A percentile compares a stretch with the other conserved stretches of the same genome.
These are phyloP conservation scores for Psilocybe sp. DNA, from an alignment of 768 basidiomycete genomes.

Conservation along the genomic window DNA sequence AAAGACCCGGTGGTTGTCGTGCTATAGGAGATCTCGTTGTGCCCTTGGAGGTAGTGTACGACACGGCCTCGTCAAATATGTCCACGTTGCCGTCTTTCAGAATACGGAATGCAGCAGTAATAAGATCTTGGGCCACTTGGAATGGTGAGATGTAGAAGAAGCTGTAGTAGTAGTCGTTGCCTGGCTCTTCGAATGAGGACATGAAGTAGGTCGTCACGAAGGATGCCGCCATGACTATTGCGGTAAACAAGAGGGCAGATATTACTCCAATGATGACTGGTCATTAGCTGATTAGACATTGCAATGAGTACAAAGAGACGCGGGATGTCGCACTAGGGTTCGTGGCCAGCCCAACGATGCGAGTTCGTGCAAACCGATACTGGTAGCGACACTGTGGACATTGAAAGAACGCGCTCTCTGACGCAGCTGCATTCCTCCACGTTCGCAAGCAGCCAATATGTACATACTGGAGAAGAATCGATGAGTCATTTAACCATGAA, in stretches of 20 bases:
- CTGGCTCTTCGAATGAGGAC: conserved; percentile 54
- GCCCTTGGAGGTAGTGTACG: conserved; percentile 15
- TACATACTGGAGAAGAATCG: conserved; percentile 50
- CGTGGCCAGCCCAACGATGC: conserved; percentile 68
- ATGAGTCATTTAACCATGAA: neutral
- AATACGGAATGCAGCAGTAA: conserved; percentile 61
- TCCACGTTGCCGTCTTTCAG: conserved; percentile 54
- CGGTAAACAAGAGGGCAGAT: conserved; percentile 60
- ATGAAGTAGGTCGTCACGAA: conserved; percentile 69
- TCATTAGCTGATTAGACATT: conserved; percentile 10
- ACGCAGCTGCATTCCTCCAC: conserved; percentile 66
- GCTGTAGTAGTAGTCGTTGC: conserved; percentile 29
- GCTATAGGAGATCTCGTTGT: conserved; percentile 17
- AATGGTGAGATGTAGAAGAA: conserved; percentile 49
- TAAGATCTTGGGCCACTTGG: conserved; percentile 56
- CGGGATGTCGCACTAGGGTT: conserved; percentile 54
- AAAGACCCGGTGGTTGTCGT: conserved; percentile 38
- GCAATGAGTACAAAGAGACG: conserved; percentile 1
- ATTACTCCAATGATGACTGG: conserved; percentile 64
- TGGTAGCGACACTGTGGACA: conserved; percentile 80
- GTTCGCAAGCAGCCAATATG: conserved; percentile 75
- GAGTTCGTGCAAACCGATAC: conserved; percentile 75
- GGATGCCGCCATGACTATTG: conserved; percentile 66
- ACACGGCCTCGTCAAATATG: conserved; percentile 31
- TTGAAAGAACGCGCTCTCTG: conserved; percentile 69